Base-by-base conservation (phyloP, 768 basidiomycete genomes). In the Exidia glandulosa region DNA sequence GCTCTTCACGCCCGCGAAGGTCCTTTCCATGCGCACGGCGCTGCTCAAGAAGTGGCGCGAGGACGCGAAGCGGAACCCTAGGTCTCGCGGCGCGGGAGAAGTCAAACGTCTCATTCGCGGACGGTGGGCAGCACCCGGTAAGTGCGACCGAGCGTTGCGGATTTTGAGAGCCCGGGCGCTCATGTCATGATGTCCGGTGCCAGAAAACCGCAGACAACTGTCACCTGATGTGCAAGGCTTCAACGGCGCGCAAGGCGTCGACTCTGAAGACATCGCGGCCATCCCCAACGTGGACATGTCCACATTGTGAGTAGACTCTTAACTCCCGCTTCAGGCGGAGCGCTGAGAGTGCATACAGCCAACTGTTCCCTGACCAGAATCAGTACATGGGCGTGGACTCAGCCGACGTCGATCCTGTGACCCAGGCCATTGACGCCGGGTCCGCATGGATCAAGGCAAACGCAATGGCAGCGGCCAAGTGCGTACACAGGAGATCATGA, bases 351-450 rank as follows among this genome's bases (percentile, higher is more conserved):
- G 36, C 19, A 37, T 23, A 23, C 41, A 66, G 65, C 76, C 83
- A 81, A 60, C 63, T 86, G 29, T 86, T 87, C 77, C 85, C 86
- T 23, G 84, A 88, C 65, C 86, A 87, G 67, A 76, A 81, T 61
- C 67, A 70, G 36, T 86, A 85, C 63, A 79, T 72, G 32, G 60
- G 75, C 27, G 65, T 69, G 30, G 81, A 84, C 66, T 31, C 60
- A 23, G 77, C 81, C 16, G 75, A 72, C 61, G 68, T 81, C 57
- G 70, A 79, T 47, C 63, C 77, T 10, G 82, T 80, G 70, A 77
- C 83, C 62, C 79, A 82, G 60, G 77, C 74, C 0, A 66, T 86
- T 36, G 70, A 80, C 61, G 67, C 66, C 23, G 85, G 85, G 31
- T 57, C 75, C 55, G 71, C 76, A 32, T 87, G 85, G 85, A 85